Evolutionary conservation across 2,329 filamentous ascomycete genomes (phyloP).

Genomic region (Phoma sp.): DNA sequence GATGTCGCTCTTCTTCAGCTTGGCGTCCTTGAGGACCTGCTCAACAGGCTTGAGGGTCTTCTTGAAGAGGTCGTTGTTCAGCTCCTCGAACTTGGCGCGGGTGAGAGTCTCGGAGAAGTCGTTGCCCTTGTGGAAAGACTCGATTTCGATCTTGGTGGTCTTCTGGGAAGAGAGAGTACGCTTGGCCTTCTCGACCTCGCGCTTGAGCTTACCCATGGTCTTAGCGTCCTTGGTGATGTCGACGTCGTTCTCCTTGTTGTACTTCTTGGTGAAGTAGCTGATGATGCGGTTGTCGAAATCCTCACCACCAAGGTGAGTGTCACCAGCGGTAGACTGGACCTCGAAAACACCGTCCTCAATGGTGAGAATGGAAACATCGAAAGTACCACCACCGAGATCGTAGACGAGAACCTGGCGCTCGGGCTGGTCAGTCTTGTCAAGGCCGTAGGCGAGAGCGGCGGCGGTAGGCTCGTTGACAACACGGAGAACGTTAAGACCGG

Average conservation of each 20-base stretch:
- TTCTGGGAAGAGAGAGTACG: conserved; percentile 91
- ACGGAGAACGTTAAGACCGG: conserved; percentile 92
- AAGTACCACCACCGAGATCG: conserved; percentile 53
- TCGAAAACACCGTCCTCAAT: conserved; percentile 94
- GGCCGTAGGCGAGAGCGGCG: conserved; percentile 91
- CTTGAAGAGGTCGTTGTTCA: conserved; percentile 99
- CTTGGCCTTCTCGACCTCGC: conserved; percentile 99
- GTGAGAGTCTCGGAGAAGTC: conserved; percentile 99
- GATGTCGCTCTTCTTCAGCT: conserved; percentile 93
- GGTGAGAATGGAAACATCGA: conserved; percentile 70
- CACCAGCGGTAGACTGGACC: conserved; percentile 92
- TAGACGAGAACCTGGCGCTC: conserved; percentile 52
- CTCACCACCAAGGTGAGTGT: conserved; percentile 97
- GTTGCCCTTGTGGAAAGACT: conserved; percentile 94
- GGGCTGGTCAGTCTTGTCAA: conserved; percentile 56
- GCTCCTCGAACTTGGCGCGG: conserved; percentile 98
- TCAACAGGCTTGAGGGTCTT: conserved; percentile 98
- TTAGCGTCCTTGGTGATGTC: conserved; percentile 94
- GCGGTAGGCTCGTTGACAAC: conserved; percentile 97
- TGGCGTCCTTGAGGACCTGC: conserved; percentile 97
- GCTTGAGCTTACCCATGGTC: conserved; percentile 99
- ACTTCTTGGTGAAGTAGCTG: conserved; percentile 93
- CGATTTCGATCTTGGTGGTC: conserved; percentile 93
- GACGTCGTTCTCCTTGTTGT: conserved; percentile 97
- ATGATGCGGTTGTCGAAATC: conserved; percentile 99